Evolutionary conservation across 345 rosid genomes (phyloP), one percentile per base, ranked within the genome.

Genomic region (Syzygium grande): DNA sequence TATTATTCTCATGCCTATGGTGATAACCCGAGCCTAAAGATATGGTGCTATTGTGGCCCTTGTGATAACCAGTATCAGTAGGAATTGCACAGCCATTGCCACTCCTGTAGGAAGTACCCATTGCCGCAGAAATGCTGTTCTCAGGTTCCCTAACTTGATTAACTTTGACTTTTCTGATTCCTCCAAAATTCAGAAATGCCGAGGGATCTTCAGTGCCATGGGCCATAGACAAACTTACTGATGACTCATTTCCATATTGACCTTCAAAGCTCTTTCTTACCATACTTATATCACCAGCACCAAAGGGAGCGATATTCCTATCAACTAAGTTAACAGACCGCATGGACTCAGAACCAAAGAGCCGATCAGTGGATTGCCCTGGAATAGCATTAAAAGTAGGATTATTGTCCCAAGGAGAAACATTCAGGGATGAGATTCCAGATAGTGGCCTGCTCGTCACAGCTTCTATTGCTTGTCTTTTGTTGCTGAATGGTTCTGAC

Each of bases 391-490:
- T 94, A 73, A 92, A 91, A 86, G 84, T 86, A 63, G 94, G 59
- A 84, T 88, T 86, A 87, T 80, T 90, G 73, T 89, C 90, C 94
- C 92, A 93, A 29, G 91, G 89, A 87, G 93, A 86, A 89, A 90
- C 88, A 87, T 85, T 89, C 65, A 86, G 84, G 58, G 88, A 87
- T n/a, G 93, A 85, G 84, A 88, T 88, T 86, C 91, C 93, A 11
- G 88, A 59, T 68, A 90, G 86, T 38, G 92, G 88, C 88, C 89
- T 87, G 85, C 87, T 80, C 46, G 86, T 87, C 86, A 89, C 88
- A 51, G 87, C 88, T 90, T 92, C 94, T 86, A 88, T 85, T 43
- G 93, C 95, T 90, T 92, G 96, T 93, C 90, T 93, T 88, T 94
- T 94, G 89, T 91, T 92, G 93, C 92, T 86, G 85, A 92, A 91